Conservation (phyloP, 805 yeast species). For the Candida germanica region DNA sequence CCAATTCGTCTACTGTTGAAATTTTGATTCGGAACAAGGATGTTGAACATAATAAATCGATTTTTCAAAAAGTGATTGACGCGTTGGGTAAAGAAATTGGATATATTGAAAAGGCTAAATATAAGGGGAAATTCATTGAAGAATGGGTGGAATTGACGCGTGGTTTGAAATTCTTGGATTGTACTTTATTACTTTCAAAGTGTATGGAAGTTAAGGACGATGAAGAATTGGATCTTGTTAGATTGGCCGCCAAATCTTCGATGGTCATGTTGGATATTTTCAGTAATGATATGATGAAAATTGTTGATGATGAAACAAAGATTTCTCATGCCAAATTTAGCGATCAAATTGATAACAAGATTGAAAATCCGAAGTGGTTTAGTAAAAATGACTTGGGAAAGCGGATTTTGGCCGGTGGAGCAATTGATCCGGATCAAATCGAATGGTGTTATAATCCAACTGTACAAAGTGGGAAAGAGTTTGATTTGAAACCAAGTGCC, state of each 20-base stretch:
- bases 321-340: slow-evolving; percentile 70
- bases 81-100: slow-evolving; percentile 54
- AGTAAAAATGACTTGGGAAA: slow-evolving; percentile 50
- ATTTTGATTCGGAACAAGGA: slow-evolving; percentile 82
- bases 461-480: slow-evolving; percentile 82
- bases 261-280: slow-evolving; percentile 76
- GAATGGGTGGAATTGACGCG: slow-evolving; percentile 62
- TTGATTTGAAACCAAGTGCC: slow-evolving; percentile 81
- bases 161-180: slow-evolving; percentile 42
- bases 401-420: slow-evolving; percentile 45
- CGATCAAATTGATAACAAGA: slow-evolving; percentile 74
- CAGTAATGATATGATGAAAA: slow-evolving; percentile 81
- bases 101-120: slow-evolving; percentile 68
- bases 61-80: slow-evolving; percentile 57
- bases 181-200: slow-evolving; percentile 49
- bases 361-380: slow-evolving; percentile 71
- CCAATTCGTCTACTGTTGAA: slow-evolving; percentile 40
- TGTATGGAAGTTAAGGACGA: slow-evolving; percentile 74
- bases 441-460: slow-evolving; percentile 96
- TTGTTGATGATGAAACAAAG: slow-evolving; percentile 82
- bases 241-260: slow-evolving; percentile 73
- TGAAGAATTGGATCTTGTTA: slow-evolving; percentile 63
- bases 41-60: slow-evolving; percentile 63
- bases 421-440: slow-evolving; percentile 65
- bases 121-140: slow-evolving; percentile 77